phyloP scores from a whole-genome alignment of 1,284 basidiomycete genomes.

The Puccinia triticina region DNA sequence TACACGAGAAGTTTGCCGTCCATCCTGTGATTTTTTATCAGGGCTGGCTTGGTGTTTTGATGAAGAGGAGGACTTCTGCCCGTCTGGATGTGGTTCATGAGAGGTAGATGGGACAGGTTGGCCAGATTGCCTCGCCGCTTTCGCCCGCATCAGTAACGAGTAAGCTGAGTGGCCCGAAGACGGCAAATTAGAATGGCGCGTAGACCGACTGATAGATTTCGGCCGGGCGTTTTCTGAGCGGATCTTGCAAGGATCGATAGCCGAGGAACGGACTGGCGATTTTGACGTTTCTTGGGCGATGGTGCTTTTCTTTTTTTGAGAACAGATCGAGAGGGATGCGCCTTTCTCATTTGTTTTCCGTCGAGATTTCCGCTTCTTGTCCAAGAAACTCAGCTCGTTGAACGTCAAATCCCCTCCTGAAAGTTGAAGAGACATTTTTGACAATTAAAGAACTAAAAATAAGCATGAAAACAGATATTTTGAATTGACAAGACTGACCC shows the following conservation, averaged over 20 bases:
- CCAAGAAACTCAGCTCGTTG: background rate
- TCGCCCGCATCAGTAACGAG: background rate
- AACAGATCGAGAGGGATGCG: background rate
- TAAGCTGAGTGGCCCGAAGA: conserved; percentile 8
- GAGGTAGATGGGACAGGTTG: background rate
- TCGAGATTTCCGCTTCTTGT: background rate
- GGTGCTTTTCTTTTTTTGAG: background rate
- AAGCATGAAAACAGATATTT: background rate
- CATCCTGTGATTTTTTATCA: background rate
- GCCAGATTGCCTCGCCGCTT: background rate
- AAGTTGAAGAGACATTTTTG: background rate
- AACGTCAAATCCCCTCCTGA: conserved; percentile 1
- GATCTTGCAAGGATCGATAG: background rate
- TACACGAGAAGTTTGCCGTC: background rate
- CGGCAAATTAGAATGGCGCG: background rate
- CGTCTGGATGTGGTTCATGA: background rate
- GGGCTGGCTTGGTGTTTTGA: background rate
- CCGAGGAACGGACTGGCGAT: background rate
- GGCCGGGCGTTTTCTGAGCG: background rate
- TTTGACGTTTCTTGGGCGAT: background rate
- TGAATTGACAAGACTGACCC: background rate
- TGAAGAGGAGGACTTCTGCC: background rate
- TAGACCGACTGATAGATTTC: background rate
- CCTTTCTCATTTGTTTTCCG: background rate
- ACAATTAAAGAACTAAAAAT: background rate